Percentiles rank a stretch among this genome's conserved stretches.
phyloP scores from a whole-genome alignment of 2,329 filamentous ascomycete species.

The Ceratocystis cacaofunesta region DNA sequence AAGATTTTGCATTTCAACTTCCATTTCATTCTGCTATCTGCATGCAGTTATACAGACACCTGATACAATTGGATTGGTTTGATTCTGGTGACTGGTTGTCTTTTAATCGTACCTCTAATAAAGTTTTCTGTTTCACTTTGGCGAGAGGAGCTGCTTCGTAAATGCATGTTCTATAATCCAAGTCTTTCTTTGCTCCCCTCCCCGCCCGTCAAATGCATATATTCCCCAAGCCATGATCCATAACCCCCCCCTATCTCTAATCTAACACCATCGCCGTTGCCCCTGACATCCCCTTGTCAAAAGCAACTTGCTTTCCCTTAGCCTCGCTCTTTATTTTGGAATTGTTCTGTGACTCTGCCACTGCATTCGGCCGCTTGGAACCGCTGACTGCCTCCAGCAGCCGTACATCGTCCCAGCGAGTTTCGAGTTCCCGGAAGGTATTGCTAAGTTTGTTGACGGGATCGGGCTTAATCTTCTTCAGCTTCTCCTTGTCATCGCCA shows the following conservation, averaged over 20 bases:
- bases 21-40: background rate
- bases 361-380: constrained; percentile 10
- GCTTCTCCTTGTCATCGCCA: constrained; percentile 11
- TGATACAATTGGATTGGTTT: too few species aligned
- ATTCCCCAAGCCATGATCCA: background rate
- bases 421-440: constrained; percentile 9
- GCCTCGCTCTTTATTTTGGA: constrained; percentile 7
- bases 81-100: background rate
- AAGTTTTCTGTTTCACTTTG: background rate
- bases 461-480: constrained; percentile 17
- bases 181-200: background rate
- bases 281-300: background rate
- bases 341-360: constrained; percentile 1
- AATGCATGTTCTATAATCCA: background rate
- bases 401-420: constrained; percentile 14
- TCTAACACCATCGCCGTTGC: constrained; percentile 13
- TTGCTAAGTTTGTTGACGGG: constrained; percentile 13
- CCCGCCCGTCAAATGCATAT: background rate
- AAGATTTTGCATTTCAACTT: background rate
- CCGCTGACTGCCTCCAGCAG: constrained; percentile 16
- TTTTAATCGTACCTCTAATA: background rate
- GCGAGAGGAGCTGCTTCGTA: background rate
- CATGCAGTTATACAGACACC: background rate
- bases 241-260: background rate
- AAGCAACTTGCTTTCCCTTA: constrained; percentile 8